phyloP scores from a whole-genome alignment of 1,139 yeast species.

The Blastobotrys malaysiensis region DNA sequence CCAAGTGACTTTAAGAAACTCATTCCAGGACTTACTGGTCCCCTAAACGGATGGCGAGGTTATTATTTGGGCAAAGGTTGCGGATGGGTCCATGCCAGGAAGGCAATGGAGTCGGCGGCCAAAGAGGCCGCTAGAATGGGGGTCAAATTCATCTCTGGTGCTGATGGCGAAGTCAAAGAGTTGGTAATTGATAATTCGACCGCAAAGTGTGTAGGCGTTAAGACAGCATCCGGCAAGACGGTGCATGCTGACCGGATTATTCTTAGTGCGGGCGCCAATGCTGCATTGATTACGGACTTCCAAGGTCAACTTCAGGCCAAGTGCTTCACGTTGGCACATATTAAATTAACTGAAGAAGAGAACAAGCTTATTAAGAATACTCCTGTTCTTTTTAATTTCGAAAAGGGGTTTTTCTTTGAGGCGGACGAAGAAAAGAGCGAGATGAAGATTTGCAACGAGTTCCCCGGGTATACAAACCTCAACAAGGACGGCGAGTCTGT shows the following conservation, averaged over 20 bases:
- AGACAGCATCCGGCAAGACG: not conserved
- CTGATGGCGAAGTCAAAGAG: constrained; percentile 25
- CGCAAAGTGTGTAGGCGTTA: constrained; percentile 4
- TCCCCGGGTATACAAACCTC: constrained; percentile 36
- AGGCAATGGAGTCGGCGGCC: constrained; percentile 30
- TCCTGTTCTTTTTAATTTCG: constrained; percentile 42
- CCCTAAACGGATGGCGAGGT: constrained; percentile 23
- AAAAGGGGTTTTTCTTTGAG: constrained; percentile 44
- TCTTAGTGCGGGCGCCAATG: constrained; percentile 7
- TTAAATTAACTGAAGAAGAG: constrained; percentile 35
- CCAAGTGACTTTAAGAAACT: constrained; percentile 29
- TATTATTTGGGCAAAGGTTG: constrained; percentile 32
- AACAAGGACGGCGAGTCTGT: constrained; percentile 21
- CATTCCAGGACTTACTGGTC: constrained; percentile 31
- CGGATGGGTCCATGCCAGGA: constrained; percentile 37
- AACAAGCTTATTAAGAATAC: constrained; percentile 31
- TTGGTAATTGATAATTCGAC: not conserved
- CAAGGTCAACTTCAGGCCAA: constrained; percentile 34
- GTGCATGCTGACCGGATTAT: constrained; percentile 3
- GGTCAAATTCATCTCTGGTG: constrained; percentile 35
- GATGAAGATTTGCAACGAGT: constrained; percentile 37
- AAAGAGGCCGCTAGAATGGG: constrained; percentile 32
- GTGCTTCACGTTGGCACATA: constrained; percentile 42
- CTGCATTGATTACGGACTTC: constrained; percentile 25
- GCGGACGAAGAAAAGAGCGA: constrained; percentile 37